A percentile compares a stretch with the other conserved stretches of the same genome.
Conservation (phyloP, 1,284 basidiomycete genomes). For the Ustilago xerochloae region DNA sequence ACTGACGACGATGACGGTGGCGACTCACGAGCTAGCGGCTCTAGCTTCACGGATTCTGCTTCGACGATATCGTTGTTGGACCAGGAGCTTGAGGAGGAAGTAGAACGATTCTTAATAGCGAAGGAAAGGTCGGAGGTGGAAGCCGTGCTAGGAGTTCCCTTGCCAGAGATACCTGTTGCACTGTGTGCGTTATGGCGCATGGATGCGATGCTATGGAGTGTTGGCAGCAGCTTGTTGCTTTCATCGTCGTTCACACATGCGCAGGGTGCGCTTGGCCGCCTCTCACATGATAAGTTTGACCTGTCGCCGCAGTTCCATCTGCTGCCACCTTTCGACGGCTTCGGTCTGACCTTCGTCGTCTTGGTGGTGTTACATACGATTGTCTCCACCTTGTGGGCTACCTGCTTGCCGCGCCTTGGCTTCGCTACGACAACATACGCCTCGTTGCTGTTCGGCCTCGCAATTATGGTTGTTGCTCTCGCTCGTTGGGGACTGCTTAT, state of each 20-base stretch:
- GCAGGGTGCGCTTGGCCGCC: conserved; percentile 46
- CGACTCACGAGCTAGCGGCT: conserved; percentile 8
- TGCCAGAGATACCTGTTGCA: conserved; percentile 55
- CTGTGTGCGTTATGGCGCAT: conserved; percentile 61
- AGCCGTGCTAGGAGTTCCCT: conserved; percentile 53
- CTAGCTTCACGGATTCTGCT: conserved; percentile 15
- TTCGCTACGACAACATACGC: conserved; percentile 59
- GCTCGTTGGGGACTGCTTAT: conserved; percentile 60
- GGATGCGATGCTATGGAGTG: conserved; percentile 62
- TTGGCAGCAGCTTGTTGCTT: conserved; percentile 57
- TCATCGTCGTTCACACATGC: conserved; percentile 56
- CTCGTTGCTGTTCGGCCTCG: conserved; percentile 57
- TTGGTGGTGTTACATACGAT: conserved; percentile 56
- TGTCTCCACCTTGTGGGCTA: conserved; percentile 55
- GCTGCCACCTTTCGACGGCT: conserved; percentile 38
- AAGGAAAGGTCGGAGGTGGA: conserved; percentile 58
- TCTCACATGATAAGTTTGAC: conserved; percentile 22
- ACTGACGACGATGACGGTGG: conserved; percentile 11
- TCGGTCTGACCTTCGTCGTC: conserved; percentile 37
- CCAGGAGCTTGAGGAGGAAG: conserved; percentile 43
- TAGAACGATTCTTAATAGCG: conserved; percentile 45
- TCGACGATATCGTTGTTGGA: conserved; percentile 35
- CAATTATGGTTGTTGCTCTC: conserved; percentile 52
- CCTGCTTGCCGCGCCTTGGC: conserved; percentile 51
- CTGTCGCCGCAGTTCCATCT: conserved; percentile 42